Base-by-base conservation (phyloP, 176 grass and related monocot genomes). In the Ensete ventricosum region DNA sequence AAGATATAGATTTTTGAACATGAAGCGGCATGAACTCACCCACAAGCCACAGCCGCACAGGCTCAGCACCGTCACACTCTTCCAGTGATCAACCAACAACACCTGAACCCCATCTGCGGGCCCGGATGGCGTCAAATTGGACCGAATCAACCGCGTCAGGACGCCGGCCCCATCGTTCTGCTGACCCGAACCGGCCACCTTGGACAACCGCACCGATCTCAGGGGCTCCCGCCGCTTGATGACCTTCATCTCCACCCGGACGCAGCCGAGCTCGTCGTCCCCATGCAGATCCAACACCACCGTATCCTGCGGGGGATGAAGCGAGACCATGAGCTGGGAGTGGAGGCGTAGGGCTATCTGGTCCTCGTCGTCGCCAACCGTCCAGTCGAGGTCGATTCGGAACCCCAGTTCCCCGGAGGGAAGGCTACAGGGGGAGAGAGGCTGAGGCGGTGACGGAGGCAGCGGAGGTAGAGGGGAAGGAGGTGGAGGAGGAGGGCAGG, bases 351-450 rank as follows among this genome's bases (percentile, higher is more conserved):
- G 86, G 19, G 90, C 90, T 29, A 92, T 88, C 57, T 92, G 88
- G 26, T 93, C 95, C 79, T 98, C 95, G 50, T 98, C 86, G 53
- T 98, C 90, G 50, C 84, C 77, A 1, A 86, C 72, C 21, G 88
- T 93, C 95, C 88, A 91, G 49, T 94, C 95, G 26, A 98, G 88
- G 25, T 89, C 81, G 86, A 98, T 98, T 78, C 95, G 84, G 78
- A 93, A 91, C 11, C 88, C 88, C 53, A 91, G 57, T 75, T 93
- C 86, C 11, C 67, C 65, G 69, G 79, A 73, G 72, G 59, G 11
- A 27, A 19, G 57, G n/a, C 54, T 1, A 0, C 9, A 58, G 77
- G 77, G 51, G 76, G 62, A 52, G 12, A 10, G 23, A 11, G 24
- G 8, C 1, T 1, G 58, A 7, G 58, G 27, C 62, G 1, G 67